Evolutionary conservation across 768 basidiomycete genomes (phyloP).

Genomic region (Suillus clintonianus): DNA sequence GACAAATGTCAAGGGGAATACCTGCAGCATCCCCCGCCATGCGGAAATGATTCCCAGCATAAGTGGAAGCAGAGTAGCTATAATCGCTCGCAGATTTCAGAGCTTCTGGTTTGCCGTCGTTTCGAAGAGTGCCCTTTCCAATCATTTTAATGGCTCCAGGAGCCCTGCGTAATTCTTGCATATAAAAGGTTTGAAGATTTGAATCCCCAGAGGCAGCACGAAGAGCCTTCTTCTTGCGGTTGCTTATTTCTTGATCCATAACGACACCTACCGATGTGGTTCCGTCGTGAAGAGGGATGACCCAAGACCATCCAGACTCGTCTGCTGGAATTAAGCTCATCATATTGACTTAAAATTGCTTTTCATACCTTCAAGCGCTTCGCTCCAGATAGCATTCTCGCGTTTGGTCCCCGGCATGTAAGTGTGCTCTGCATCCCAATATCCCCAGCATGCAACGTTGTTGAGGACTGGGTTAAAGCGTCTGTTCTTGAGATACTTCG

Average conservation of each 20-base stretch:
- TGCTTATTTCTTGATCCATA: constrained; percentile 40
- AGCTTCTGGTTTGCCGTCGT: constrained; percentile 6
- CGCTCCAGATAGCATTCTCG: constrained; percentile 38
- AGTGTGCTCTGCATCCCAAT: constrained; percentile 30
- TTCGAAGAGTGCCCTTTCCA: constrained; percentile 8
- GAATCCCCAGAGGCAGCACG: not conserved
- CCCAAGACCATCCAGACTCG: constrained; percentile 58
- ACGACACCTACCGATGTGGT: constrained; percentile 57
- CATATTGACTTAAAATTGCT: not conserved
- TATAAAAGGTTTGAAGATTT: not conserved
- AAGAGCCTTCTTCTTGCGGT: constrained; percentile 20
- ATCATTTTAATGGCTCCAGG: constrained; percentile 2
- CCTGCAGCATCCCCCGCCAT: constrained; percentile 64
- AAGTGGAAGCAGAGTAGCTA: constrained; percentile 59
- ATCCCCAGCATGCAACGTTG: constrained; percentile 38
- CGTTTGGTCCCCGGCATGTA: constrained; percentile 34
- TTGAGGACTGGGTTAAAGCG: constrained; percentile 32
- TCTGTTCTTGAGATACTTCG: constrained; percentile 36
- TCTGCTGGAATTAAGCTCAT: constrained; percentile 27
- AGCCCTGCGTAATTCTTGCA: not conserved
- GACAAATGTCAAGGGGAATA: constrained; percentile 12
- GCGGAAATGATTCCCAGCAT: constrained; percentile 53
- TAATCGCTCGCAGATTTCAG: constrained; percentile 41
- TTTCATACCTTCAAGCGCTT: constrained; percentile 30
- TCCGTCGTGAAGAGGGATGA: constrained; percentile 52